Base-by-base conservation (phyloP, 2,329 filamentous ascomycete genomes). In the Cordyceps pruinosa region DNA sequence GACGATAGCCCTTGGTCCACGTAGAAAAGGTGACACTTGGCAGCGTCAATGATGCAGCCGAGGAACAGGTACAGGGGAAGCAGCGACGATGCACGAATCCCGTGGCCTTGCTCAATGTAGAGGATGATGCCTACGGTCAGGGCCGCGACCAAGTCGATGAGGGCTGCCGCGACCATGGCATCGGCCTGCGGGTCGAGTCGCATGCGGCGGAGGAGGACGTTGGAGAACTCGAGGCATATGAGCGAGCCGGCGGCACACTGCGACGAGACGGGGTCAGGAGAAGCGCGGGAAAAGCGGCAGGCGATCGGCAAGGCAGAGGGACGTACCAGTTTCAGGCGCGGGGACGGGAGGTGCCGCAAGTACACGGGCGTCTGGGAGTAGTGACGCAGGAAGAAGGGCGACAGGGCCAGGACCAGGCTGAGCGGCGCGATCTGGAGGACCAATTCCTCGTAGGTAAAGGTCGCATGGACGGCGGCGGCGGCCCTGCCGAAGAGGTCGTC, bases 301-400 rank as follows among this genome's bases (percentile, higher is more conserved):
- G 21, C 9, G 6, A 23, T n/a, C 6, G 7, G 23, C 5, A 17
- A n/a, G 49, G 2, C 35, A 13, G n/a, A n/a, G n/a, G n/a, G n/a
- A n/a, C 53, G 23, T 41, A 56, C 53, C 45, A 56, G 26, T 39
- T 49, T 56, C n/a, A 48, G 26, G 35, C 44, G 34, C 4, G 44
- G 53, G 19, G 26, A 49, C 19, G 53, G 45, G 17, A 28, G 39
- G 35, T 13, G 35, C 5, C 32, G 44, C 45, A 56, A 41, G 35
- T 48, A 48, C 9, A 56, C 34, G 12, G 53, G 45, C 26, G 53
- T 7, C 26, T 48, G 45, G 25, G 53, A 48, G 19, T 56, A 56
- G 45, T 56, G 53, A 17, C 35, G 53, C 19, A 56, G 26, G 25
- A 56, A 56, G 32, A 56, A 48, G 28, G 53, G 53, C 53, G 53